Conservation (phyloP, 345 rosid species). For the Eucalyptus tenuipes region DNA sequence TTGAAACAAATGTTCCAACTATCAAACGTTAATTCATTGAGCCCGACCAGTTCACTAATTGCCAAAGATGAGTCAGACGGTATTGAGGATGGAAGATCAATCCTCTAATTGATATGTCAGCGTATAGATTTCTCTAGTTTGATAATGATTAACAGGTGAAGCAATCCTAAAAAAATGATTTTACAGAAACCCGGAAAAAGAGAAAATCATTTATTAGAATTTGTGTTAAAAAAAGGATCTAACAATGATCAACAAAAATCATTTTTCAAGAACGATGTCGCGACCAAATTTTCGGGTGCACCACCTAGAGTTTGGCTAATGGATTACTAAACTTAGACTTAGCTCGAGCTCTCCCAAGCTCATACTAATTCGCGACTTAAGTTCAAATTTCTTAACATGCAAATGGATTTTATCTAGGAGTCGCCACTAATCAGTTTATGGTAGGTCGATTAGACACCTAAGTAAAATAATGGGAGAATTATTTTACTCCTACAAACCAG, state of each 20-base stretch:
- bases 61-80: neutral
- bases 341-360: too few species aligned
- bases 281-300: too few species aligned
- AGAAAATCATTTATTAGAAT: neutral
- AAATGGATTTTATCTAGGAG: too few species aligned
- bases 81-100: neutral
- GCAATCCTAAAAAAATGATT: neutral
- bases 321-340: too few species aligned
- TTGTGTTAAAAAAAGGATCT: neutral
- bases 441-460: too few species aligned
- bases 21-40: neutral
- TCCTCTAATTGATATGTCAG: neutral
- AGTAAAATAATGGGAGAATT: too few species aligned
- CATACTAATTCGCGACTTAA: too few species aligned
- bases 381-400: too few species aligned
- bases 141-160: neutral
- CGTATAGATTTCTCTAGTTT: neutral
- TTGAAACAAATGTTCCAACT: neutral
- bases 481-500: too few species aligned
- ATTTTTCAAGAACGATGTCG: too few species aligned
- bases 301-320: too few species aligned
- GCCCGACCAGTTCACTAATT: neutral
- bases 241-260: neutral
- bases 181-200: neutral
- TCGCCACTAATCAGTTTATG: too few species aligned